Evolutionary conservation across 2,329 filamentous ascomycete species (phyloP).

Genomic region (Tympanopsis confertula): DNA sequence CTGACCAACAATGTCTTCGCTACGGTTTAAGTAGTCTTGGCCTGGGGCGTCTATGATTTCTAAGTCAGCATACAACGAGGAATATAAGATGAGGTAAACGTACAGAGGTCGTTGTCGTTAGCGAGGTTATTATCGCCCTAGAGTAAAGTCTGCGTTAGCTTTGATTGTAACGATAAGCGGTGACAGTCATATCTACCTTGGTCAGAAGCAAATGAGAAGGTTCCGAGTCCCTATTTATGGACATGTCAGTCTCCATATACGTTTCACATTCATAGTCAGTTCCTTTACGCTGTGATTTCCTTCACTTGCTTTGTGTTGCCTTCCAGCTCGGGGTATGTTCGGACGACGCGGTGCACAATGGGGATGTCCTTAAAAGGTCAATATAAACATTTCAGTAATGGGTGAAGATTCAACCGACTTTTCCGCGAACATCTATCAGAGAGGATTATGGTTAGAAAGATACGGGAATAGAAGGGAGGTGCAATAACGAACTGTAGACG

Average conservation of each 20-base stretch:
- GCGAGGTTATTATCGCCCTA: constrained; percentile 62
- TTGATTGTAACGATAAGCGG: constrained; percentile 14
- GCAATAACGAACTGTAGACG: too few species aligned
- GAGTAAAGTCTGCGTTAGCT: constrained; percentile 47
- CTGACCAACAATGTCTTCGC: constrained; percentile 54
- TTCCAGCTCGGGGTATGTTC: constrained; percentile 20
- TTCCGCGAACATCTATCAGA: too few species aligned
- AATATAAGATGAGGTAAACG: too few species aligned
- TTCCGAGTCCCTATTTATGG: neutral
- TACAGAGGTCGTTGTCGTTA: constrained; percentile 58
- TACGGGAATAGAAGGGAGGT: too few species aligned
- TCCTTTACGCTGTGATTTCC: neutral
- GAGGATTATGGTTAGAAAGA: too few species aligned
- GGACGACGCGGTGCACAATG: constrained; percentile 57
- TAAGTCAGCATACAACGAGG: too few species aligned
- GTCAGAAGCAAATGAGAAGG: neutral
- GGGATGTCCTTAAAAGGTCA: constrained; percentile 62
- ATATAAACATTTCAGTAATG: too few species aligned
- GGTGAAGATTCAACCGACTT: too few species aligned
- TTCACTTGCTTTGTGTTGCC: constrained; percentile 1
- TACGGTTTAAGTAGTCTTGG: constrained; percentile 49
- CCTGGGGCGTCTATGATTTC: constrained; percentile 48
- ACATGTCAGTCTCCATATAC: too few species aligned
- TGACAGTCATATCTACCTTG: neutral
- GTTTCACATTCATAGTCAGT: too few species aligned